These are phyloP conservation scores for Diatrype stigma DNA, from an alignment of 2,329 filamentous ascomycete species.

Conservation along the genomic window DNA sequence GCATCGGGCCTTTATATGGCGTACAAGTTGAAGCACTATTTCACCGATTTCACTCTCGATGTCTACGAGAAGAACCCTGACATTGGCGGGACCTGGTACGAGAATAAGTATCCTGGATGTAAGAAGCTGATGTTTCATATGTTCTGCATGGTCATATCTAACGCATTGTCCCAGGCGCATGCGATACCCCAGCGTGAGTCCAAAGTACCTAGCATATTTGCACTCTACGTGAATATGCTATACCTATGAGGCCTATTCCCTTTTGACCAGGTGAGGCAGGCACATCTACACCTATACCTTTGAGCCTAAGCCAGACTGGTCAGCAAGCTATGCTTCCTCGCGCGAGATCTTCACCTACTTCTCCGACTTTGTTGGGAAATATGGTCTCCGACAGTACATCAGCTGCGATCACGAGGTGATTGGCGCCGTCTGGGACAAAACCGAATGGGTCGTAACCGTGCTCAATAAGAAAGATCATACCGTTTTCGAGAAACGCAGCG, in stretches of 20 bases:
- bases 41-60: constrained; percentile 32
- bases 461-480: no score
- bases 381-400: constrained; percentile 32
- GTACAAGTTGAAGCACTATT: constrained; percentile 43
- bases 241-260: no score
- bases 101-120: constrained; percentile 42
- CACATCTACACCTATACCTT: constrained; percentile 50
- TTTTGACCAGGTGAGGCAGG: no score
- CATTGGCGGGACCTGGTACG: constrained; percentile 47
- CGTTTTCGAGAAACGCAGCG: constrained; percentile 33
- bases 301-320: constrained; percentile 40
- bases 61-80: constrained; percentile 46
- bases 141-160: no score
- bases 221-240: no score
- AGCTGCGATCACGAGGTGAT: constrained; percentile 17
- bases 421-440: no score
- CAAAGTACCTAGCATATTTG: no score
- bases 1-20: constrained; percentile 43
- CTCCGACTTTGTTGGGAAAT: constrained; percentile 35
- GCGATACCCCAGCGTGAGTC: constrained; percentile 40
- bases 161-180: constrained; percentile 29
- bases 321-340: constrained; percentile 36
- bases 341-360: constrained; percentile 40
- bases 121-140: not conserved
- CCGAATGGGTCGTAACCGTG: no score